Percentiles rank a stretch among this genome's conserved stretches.
phyloP scores from a whole-genome alignment of 352 stramenopile genomes.

The Globisporangium cylindrosporum region DNA sequence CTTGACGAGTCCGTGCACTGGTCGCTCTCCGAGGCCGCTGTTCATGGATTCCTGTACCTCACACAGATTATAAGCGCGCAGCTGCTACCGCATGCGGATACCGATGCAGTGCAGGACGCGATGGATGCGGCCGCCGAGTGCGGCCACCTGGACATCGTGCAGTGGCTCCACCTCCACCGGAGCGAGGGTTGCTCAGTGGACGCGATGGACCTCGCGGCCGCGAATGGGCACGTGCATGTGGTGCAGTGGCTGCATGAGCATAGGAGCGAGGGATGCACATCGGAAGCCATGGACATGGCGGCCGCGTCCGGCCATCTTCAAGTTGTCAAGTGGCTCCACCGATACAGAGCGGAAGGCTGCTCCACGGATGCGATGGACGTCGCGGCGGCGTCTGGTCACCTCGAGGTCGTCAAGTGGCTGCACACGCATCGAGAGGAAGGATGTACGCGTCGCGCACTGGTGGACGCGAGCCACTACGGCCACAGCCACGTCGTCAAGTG shows the following conservation, averaged over 20 bases:
- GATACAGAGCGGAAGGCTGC: constrained; percentile 31
- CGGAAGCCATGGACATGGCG: constrained; percentile 21
- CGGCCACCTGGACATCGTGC: constrained; percentile 22
- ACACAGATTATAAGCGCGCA: constrained; percentile 40
- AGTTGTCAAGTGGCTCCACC: constrained; percentile 28
- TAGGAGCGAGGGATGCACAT: constrained; percentile 22
- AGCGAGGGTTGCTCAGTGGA: constrained; percentile 25
- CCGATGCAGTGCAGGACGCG: constrained; percentile 19
- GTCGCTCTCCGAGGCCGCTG: constrained; percentile 42
- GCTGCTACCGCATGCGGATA: constrained; percentile 11
- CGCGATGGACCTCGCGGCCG: constrained; percentile 31
- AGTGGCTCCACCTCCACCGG: constrained; percentile 28
- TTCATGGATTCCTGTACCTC: constrained; percentile 43
- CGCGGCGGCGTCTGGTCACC: constrained; percentile 32
- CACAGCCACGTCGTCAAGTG: constrained; percentile 49
- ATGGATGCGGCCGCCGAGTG: constrained; percentile 26
- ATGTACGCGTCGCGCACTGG: constrained; percentile 55
- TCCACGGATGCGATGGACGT: constrained; percentile 33
- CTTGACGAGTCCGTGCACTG: constrained; percentile 47
- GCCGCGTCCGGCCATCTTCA: constrained; percentile 24
- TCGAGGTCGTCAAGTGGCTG: constrained; percentile 29
- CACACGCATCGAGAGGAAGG: constrained; percentile 43
- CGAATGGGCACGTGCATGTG: constrained; percentile 23
- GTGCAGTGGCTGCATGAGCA: constrained; percentile 32
- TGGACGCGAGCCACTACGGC: constrained; percentile 49